Conservation (phyloP, 352 stramenopile species). For the Globisporangium cylindrosporum region DNA sequence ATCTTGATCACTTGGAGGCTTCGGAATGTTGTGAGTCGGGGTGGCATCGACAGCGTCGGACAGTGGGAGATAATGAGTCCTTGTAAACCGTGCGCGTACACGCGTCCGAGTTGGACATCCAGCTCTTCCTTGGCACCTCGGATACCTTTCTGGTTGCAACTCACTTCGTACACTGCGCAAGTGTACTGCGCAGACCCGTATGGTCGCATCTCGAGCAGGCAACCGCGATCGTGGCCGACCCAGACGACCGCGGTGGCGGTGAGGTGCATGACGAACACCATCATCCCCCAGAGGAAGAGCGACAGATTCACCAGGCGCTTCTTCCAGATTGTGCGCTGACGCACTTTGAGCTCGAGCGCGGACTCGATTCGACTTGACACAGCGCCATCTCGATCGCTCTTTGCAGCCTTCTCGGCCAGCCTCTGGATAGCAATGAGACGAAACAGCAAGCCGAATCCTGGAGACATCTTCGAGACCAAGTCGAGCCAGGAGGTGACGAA, state of each 20-base stretch:
- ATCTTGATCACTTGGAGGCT: too few relatives aligned
- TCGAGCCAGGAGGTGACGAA: constrained; percentile 3
- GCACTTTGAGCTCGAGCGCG: not conserved
- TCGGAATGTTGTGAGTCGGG: not conserved
- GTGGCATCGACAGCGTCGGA: constrained; percentile 12
- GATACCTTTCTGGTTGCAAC: not conserved
- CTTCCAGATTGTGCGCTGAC: not conserved
- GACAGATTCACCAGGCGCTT: not conserved
- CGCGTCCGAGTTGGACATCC: not conserved
- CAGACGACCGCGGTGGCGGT: too few relatives aligned
- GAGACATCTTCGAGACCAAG: not conserved
- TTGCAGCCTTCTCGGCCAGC: not conserved
- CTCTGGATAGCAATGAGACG: not conserved
- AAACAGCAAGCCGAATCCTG: not conserved
- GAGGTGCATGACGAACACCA: too few relatives aligned
- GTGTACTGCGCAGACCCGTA: too few relatives aligned
- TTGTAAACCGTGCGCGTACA: not conserved
- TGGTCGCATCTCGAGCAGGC: too few relatives aligned
- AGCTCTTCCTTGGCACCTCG: not conserved
- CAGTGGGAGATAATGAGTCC: constrained; percentile 22
- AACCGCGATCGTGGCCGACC: too few relatives aligned
- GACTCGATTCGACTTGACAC: not conserved
- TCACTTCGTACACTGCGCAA: too few relatives aligned
- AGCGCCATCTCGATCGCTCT: not conserved
- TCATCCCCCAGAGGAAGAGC: not conserved